A percentile compares a stretch with the other conserved stretches of the same genome.
These are phyloP conservation scores for Gleditsia sinensis DNA, from an alignment of 306 rosid species.

Conservation along the genomic window DNA sequence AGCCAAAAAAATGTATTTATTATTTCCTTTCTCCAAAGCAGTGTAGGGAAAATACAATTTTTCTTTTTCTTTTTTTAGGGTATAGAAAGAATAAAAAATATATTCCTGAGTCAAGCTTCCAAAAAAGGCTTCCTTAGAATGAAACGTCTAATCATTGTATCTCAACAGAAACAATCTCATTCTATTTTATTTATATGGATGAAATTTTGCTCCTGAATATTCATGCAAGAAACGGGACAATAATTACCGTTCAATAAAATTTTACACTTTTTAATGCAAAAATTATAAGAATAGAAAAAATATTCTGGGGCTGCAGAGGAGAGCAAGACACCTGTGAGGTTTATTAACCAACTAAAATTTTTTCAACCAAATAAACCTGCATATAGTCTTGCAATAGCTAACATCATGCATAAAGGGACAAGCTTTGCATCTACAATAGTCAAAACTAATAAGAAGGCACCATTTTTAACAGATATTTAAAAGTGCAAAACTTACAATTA, in stretches of 20 bases:
- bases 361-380: constrained; percentile 23
- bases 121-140: not conserved
- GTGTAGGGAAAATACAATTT: not conserved
- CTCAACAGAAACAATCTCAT: not conserved
- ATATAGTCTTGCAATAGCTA: constrained; percentile 16
- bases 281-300: not conserved
- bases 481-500: constrained; percentile 58
- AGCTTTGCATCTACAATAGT: constrained; percentile 22
- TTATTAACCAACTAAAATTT: constrained; percentile 15
- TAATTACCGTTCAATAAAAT: constrained; percentile 16
- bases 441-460: constrained; percentile 15
- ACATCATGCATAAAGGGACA: constrained; percentile 22
- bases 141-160: not conserved
- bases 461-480: not conserved
- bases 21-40: not conserved
- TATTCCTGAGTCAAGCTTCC: constrained; percentile 3
- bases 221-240: not conserved
- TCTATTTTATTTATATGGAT: no score
- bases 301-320: not conserved
- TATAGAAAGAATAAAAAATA: constrained; percentile 10
- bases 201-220: constrained; percentile 4
- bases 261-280: not conserved
- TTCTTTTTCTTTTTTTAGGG: no score
- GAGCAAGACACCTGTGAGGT: constrained; percentile 27
- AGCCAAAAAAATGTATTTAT: not conserved